Base-by-base conservation (phyloP, 2,329 filamentous ascomycete species). In the Xylaria multiplex region DNA sequence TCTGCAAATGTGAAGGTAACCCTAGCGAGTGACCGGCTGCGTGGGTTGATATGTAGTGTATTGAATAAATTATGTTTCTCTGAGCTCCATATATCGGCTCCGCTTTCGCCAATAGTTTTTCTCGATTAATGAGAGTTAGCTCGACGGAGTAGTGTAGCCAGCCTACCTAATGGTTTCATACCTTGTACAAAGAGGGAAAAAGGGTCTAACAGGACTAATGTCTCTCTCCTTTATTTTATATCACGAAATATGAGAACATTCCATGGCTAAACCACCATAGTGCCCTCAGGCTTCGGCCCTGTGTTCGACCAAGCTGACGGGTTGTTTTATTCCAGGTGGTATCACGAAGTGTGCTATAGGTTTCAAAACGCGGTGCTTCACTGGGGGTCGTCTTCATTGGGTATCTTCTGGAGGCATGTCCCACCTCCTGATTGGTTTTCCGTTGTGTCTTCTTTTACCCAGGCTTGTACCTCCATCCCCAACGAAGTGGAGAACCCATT, bases 401-500 rank as follows among this genome's bases (percentile, higher is more conserved):
- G 74, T 76, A 69, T 78, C 76, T 0, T 68, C 67, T 13, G 76
- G 76, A 9, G 76, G 75, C 65, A 77, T 64, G 59, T 77, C 75
- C 76, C 76, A 78, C 56, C 70, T 73, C 45, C 70, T 72, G n/a
- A 76, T 35, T 8, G 64, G 53, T 53, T 72, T 76, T 9, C 72
- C 74, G 4, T 73, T 69, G 1, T 70, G 64, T 46, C 70, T 76
- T 42, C 73, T 73, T 57, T 75, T 74, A 19, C 73, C 73, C 24
- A 72, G 61, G 11, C 37, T 68, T n/a, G 46, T 67, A 1, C 61
- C 70, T 52, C 78, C 80, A 1, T 75, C 75, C 3, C 82, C 83
- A 4, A 96, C 88, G 77, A 95, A 96, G 43, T 83, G 81, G 64
- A 89, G 77, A 8, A 93, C 87, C 93, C 93, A 97, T 69, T 91